Percentiles rank a stretch among this genome's conserved stretches.
These are phyloP conservation scores for Mucor ambiguus DNA, from an alignment of 371 early-diverging fungal genomes.

Conservation along the genomic window DNA sequence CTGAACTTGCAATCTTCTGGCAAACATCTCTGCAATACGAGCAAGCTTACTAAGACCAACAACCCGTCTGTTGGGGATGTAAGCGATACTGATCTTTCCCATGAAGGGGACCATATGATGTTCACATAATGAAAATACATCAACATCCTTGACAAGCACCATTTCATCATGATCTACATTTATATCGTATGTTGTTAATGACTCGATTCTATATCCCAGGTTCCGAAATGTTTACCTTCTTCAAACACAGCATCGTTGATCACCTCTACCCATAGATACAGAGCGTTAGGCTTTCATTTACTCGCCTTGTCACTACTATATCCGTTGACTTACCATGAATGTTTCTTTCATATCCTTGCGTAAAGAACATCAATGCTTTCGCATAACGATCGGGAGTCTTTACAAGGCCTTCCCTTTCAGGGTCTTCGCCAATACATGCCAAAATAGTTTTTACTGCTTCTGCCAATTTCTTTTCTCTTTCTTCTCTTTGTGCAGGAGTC, in stretches of 20 bases:
- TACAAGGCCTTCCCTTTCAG: constrained; percentile 89
- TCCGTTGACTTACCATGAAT: constrained; percentile 59
- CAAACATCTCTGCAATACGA: constrained; percentile 97
- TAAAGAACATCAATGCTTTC: constrained; percentile 95
- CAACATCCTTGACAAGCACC: constrained; percentile 96
- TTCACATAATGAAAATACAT: constrained; percentile 95
- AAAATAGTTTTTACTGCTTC: constrained; percentile 88
- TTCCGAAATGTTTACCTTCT: constrained; percentile 67
- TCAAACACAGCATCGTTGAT: constrained; percentile 94
- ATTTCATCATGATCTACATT: constrained; percentile 93
- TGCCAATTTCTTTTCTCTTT: constrained; percentile 76
- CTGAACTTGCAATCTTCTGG: constrained; percentile 95
- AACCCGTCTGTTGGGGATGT: constrained; percentile 94
- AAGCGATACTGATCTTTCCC: constrained; percentile 95
- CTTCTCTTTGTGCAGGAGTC: constrained; percentile 66
- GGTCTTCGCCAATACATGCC: constrained; percentile 95
- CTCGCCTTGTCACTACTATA: no score
- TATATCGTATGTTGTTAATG: constrained; percentile 13
- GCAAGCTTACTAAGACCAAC: constrained; percentile 97
- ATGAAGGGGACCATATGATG: constrained; percentile 98
- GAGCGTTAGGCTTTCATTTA: neutral
- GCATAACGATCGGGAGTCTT: constrained; percentile 98
- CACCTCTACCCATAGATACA: constrained; percentile 54
- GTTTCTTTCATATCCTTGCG: constrained; percentile 93
- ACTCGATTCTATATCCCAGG: neutral